These are phyloP conservation scores for Misopates orontium DNA, from an alignment of 257 asterid species.

Conservation along the genomic window DNA sequence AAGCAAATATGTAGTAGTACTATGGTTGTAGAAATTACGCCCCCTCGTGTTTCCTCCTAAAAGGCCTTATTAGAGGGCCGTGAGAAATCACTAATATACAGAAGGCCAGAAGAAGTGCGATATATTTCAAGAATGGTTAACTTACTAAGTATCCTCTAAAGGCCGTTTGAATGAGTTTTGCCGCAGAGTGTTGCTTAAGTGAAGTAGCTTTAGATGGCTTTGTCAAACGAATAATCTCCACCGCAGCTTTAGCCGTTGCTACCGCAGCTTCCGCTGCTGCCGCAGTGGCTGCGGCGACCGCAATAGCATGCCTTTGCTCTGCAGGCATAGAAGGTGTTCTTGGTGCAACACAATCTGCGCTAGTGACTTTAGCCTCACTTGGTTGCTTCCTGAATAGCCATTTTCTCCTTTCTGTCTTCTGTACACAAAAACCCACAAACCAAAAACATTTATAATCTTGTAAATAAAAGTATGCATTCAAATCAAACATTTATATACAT, in stretches of 20 bases:
- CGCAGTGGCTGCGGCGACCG: conserved; percentile 70
- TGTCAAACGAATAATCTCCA: conserved; percentile 66
- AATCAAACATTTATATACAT: too few relatives aligned
- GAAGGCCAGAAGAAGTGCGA: too few relatives aligned
- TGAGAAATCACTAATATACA: too few relatives aligned
- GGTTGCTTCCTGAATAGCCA: conserved; percentile 76
- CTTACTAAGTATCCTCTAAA: conserved; percentile 78
- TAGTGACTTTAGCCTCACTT: conserved; percentile 31
- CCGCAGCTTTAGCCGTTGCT: conserved; percentile 76
- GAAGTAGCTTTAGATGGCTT: conserved; percentile 33
- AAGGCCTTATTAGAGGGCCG: too few relatives aligned
- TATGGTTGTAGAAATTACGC: too few relatives aligned
- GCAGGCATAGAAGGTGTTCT: conserved; percentile 26
- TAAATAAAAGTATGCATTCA: background rate
- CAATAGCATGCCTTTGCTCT: conserved; percentile 76
- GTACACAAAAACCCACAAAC: too few relatives aligned
- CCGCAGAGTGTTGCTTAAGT: conserved; percentile 53
- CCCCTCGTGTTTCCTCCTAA: too few relatives aligned
- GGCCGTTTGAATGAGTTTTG: conserved; percentile 73
- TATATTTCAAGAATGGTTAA: too few relatives aligned
- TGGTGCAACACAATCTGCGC: conserved; percentile 28
- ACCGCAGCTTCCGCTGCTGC: conserved; percentile 85
- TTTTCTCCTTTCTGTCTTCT: conserved; percentile 74
- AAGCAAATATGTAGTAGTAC: too few relatives aligned
- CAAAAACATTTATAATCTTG: background rate